These are phyloP conservation scores for Fusarium graminum DNA, from an alignment of 2,329 filamentous ascomycete species.

Conservation along the genomic window DNA sequence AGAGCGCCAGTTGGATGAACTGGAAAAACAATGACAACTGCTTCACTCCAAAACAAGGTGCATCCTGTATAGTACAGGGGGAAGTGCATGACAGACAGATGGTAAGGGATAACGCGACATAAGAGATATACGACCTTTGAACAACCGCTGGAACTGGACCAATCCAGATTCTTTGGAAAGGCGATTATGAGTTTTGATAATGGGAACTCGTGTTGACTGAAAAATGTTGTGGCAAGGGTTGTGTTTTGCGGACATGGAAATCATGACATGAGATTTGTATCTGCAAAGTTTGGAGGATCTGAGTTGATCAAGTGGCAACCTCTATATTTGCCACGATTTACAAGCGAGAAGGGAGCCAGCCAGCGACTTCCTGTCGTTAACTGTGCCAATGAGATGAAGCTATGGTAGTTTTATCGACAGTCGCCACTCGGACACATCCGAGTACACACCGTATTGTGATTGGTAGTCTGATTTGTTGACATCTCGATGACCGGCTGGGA, in stretches of 20 bases:
- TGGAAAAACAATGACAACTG: background rate
- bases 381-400: background rate
- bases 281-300: background rate
- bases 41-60: no score
- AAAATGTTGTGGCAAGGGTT: background rate
- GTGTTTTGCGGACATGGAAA: background rate
- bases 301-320: conserved; percentile 11
- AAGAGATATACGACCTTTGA: no score
- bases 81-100: no score
- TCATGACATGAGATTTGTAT: background rate
- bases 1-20: background rate
- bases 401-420: background rate
- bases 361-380: no score
- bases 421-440: background rate
- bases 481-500: background rate
- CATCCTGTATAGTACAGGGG: no score
- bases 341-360: no score
- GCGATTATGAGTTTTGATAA: no score
- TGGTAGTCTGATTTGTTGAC: background rate
- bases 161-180: no score
- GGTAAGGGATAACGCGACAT: no score
- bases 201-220: no score
- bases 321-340: conserved; percentile 23
- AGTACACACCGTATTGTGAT: background rate
- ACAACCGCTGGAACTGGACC: no score